Conservation (phyloP, 2,329 filamentous ascomycete genomes). For the Exophiala phaeomuriformis region DNA sequence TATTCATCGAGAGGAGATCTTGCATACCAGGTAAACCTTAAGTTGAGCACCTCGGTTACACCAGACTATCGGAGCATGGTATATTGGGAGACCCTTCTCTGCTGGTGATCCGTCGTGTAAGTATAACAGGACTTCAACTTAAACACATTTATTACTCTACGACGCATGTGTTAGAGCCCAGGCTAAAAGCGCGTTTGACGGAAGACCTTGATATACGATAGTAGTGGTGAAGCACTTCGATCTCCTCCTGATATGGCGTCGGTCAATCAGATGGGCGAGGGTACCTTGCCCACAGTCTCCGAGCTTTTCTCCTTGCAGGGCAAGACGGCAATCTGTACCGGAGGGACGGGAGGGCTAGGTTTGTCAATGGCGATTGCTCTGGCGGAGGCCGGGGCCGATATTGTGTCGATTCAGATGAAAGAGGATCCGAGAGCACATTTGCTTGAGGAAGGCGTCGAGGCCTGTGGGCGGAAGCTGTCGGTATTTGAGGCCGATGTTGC, state of each 20-base stretch:
- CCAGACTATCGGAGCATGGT: no score
- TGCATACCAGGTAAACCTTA: background rate
- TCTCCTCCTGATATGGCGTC: background rate
- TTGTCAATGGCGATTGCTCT: conserved; percentile 40
- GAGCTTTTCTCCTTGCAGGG: conserved; percentile 29
- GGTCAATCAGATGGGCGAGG: conserved; percentile 1
- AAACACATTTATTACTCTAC: no score
- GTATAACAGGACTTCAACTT: no score
- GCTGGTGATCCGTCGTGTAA: no score
- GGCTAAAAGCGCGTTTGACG: no score
- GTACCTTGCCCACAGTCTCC: background rate
- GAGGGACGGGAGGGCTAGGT: conserved; percentile 42
- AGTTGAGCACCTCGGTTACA: background rate
- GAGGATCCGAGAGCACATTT: conserved; percentile 7
- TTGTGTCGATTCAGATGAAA: conserved; percentile 29
- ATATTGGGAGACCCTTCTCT: no score
- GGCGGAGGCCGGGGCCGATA: conserved; percentile 42
- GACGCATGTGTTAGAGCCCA: no score
- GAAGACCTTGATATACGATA: no score
- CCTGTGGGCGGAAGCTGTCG: conserved; percentile 33
- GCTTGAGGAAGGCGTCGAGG: conserved; percentile 35
- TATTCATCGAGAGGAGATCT: background rate
- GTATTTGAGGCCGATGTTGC: conserved; percentile 41
- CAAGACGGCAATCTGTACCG: conserved; percentile 40
- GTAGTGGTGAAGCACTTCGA: background rate